Conservation (phyloP, 169 alveolate genomes). For the Cryptosporidium tyzzeri region DNA sequence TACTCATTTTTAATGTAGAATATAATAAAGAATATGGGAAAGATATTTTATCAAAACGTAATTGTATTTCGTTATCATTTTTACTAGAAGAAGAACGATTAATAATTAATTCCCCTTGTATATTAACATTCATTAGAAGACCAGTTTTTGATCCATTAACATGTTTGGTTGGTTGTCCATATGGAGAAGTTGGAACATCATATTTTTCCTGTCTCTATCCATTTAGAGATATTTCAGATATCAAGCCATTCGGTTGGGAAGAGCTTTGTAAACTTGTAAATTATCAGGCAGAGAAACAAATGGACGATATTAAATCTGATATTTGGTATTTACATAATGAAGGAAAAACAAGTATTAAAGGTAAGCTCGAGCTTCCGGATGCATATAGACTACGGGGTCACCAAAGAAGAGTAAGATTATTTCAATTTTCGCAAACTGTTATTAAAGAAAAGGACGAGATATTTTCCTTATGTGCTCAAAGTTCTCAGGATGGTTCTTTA, state of each 20-base stretch:
- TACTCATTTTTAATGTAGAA: slow-evolving; percentile 21
- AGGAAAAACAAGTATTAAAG: slow-evolving; percentile 34
- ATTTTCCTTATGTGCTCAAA: slow-evolving; percentile 63
- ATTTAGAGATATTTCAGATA: slow-evolving; percentile 43
- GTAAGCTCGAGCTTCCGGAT: slow-evolving; percentile 38
- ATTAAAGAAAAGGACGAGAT: slow-evolving; percentile 39
- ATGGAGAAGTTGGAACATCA: slow-evolving; percentile 72
- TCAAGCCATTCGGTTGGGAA: slow-evolving; percentile 49
- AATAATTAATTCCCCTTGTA: slow-evolving; percentile 64
- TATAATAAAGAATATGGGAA: slow-evolving; percentile 40
- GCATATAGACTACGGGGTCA: slow-evolving; percentile 67
- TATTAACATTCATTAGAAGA: slow-evolving; percentile 61
- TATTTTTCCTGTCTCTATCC: slow-evolving; percentile 70
- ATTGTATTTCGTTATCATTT: slow-evolving; percentile 23
- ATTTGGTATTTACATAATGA: slow-evolving; percentile 40
- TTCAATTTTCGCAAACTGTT: slow-evolving; percentile 42
- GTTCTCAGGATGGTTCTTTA: slow-evolving; percentile 67
- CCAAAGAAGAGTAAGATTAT: slow-evolving; percentile 56
- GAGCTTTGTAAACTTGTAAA: slow-evolving; percentile 8
- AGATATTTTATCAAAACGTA: slow-evolving; percentile 22
- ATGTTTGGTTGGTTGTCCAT: slow-evolving; percentile 70
- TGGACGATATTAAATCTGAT: background rate
- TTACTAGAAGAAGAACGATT: slow-evolving; percentile 58
- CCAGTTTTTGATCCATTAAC: slow-evolving; percentile 66
- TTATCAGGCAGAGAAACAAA: background rate